Conservation (phyloP, 2,329 filamentous ascomycete genomes). For the Colletotrichum spinosum region DNA sequence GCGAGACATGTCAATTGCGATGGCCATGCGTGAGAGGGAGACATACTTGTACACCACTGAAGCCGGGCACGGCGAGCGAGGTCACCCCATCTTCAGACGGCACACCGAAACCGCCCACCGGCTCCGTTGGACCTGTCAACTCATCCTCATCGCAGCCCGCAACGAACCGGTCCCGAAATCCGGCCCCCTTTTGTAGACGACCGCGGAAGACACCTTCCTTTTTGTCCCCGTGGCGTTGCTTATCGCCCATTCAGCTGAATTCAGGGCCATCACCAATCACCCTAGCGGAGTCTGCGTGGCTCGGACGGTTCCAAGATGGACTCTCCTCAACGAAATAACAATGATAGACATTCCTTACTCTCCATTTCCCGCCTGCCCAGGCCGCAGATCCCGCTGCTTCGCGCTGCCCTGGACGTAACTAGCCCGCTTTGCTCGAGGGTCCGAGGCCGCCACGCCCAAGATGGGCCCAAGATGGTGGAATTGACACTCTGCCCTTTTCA, state of each 20-base stretch:
- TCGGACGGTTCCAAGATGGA: slow-evolving; percentile 12
- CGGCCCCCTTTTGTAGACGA: background rate
- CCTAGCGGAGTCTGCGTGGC: background rate
- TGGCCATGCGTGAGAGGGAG: background rate
- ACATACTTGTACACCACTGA: background rate
- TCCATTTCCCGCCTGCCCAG: slow-evolving; percentile 6
- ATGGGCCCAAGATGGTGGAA: background rate
- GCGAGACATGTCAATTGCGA: slow-evolving; percentile 3
- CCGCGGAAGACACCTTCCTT: background rate
- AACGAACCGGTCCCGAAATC: slow-evolving; percentile 9
- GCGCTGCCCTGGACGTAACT: slow-evolving; percentile 13
- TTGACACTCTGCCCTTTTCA: slow-evolving; percentile 10
- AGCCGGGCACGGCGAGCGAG: slow-evolving; percentile 4
- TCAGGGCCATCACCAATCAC: background rate
- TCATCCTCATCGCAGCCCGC: slow-evolving; percentile 13
- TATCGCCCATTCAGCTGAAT: slow-evolving; percentile 11
- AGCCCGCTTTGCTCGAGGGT: slow-evolving; percentile 1
- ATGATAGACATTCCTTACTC: background rate
- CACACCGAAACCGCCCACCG: slow-evolving; percentile 19
- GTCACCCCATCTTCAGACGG: slow-evolving; percentile 26
- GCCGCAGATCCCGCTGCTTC: slow-evolving; percentile 21
- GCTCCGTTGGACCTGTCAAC: slow-evolving; percentile 18
- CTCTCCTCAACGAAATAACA: slow-evolving; percentile 16
- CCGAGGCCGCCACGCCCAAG: slow-evolving; percentile 19
- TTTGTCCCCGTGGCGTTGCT: background rate